phyloP scores from a whole-genome alignment of 2,329 filamentous ascomycete genomes.

The Phyllosticta ampelicida region DNA sequence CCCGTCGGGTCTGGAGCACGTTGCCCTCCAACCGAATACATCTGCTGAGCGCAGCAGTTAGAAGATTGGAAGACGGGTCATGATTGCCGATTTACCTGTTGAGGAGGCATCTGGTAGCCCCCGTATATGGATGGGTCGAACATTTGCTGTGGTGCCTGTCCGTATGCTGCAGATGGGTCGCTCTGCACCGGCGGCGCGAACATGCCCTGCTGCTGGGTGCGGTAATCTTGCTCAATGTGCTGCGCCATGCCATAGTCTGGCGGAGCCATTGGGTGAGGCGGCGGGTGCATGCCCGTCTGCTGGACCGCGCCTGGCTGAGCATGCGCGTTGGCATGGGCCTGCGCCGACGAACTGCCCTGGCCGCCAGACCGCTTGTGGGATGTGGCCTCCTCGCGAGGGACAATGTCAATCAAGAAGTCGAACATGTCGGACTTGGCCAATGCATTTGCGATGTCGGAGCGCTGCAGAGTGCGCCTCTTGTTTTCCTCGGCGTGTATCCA shows the following conservation, averaged over 20 bases:
- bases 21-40: slow-evolving; percentile 29
- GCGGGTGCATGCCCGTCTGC: slow-evolving; percentile 26
- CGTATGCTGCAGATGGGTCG: slow-evolving; percentile 60
- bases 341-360: slow-evolving; percentile 23
- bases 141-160: slow-evolving; percentile 64
- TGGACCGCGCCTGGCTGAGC: slow-evolving; percentile 22
- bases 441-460: slow-evolving; percentile 92
- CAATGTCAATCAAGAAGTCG: slow-evolving; percentile 97
- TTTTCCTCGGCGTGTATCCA: slow-evolving; percentile 99
- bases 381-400: slow-evolving; percentile 85
- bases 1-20: slow-evolving; percentile 27
- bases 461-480: slow-evolving; percentile 87
- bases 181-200: slow-evolving; percentile 71
- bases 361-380: slow-evolving; percentile 58
- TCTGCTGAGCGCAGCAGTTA: slow-evolving; percentile 16
- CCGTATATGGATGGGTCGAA: slow-evolving; percentile 80
- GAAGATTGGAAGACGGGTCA: slow-evolving; percentile 8
- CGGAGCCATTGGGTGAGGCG: slow-evolving; percentile 43
- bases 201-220: slow-evolving; percentile 60
- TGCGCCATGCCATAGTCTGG: slow-evolving; percentile 46
- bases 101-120: slow-evolving; percentile 66
- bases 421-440: slow-evolving; percentile 99
- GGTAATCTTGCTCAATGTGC: slow-evolving; percentile 60
- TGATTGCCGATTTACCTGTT: slow-evolving; percentile 52
- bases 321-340: slow-evolving; percentile 32